A percentile compares a stretch with the other conserved stretches of the same genome.
Evolutionary conservation across 2,329 filamentous ascomycete species (phyloP).

Genomic region (Cladophialophora bantiana): DNA sequence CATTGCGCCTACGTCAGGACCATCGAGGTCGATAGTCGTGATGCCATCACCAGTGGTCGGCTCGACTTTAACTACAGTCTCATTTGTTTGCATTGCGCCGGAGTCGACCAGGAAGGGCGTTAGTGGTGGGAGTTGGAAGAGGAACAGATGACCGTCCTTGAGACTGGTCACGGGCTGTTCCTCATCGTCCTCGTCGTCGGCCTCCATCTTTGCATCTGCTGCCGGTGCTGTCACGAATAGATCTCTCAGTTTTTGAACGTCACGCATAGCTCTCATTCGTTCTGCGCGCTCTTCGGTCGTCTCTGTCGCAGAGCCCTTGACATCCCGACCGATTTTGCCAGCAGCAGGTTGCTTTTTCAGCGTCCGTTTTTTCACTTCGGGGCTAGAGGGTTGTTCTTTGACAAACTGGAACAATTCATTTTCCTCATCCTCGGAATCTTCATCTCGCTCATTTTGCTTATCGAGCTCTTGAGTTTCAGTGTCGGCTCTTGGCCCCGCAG

Average conservation of each 20-base stretch:
- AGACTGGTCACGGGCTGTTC: conserved; percentile 41
- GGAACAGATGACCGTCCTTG: conserved; percentile 63
- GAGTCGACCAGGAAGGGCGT: conserved; percentile 62
- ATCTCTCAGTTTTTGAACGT: conserved; percentile 34
- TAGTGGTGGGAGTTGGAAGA: conserved; percentile 70
- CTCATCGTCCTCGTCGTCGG: conserved; percentile 27
- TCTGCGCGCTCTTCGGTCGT: conserved; percentile 40
- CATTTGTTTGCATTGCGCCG: conserved; percentile 17
- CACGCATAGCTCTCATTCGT: conserved; percentile 43
- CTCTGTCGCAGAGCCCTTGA: conserved; percentile 30
- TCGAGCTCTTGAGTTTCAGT: conserved; percentile 28
- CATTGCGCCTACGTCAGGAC: conserved; percentile 14
- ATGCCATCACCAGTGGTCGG: conserved; percentile 38
- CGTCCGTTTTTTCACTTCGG: conserved; percentile 50
- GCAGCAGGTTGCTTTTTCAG: conserved; percentile 43
- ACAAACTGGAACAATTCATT: conserved; percentile 32
- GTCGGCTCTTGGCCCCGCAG: conserved; percentile 17
- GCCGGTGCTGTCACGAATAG: conserved; percentile 17
- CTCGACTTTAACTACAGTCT: conserved; percentile 45
- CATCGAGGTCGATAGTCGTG: conserved; percentile 21
- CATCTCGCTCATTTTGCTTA: conserved; percentile 40
- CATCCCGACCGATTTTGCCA: conserved; percentile 23
- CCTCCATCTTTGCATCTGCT: not conserved
- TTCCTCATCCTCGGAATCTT: conserved; percentile 35
- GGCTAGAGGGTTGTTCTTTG: conserved; percentile 48